Conservation (phyloP, 192 early-diverging fungal species). For the Rhizophagus sp. region DNA sequence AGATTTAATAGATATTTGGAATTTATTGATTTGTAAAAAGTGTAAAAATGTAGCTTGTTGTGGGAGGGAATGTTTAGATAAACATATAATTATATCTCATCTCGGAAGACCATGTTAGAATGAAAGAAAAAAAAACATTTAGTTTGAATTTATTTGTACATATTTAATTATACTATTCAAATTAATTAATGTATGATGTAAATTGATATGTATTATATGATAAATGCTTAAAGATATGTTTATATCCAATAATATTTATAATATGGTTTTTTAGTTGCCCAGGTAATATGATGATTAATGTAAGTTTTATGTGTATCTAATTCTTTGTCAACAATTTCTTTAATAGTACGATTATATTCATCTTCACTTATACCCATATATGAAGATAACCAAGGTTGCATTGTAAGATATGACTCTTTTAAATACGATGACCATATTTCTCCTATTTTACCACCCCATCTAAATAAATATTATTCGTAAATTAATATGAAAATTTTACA, state of each 20-base stretch:
- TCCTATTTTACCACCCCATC: constrained; percentile 21
- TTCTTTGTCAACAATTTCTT: constrained; percentile 16
- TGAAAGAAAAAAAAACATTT: too few species aligned
- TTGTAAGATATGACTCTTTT: constrained; percentile 3
- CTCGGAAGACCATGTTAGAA: neutral
- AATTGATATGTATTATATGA: too few species aligned
- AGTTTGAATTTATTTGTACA: too few species aligned
- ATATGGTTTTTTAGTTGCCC: neutral
- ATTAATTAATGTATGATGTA: too few species aligned
- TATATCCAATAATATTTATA: neutral
- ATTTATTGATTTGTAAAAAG: neutral
- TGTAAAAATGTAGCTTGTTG: constrained; percentile 4
- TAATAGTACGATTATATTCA: constrained; percentile 11
- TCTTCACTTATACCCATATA: neutral
- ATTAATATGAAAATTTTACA: neutral
- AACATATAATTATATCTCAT: neutral
- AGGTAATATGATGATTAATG: constrained; percentile 12
- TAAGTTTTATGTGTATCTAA: neutral
- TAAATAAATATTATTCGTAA: neutral
- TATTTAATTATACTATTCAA: too few species aligned
- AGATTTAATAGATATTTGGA: constrained; percentile 10
- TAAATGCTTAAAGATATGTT: neutral
- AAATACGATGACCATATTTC: constrained; percentile 12
- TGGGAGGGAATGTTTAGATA: neutral
- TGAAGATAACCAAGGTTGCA: constrained; percentile 20